Evolutionary conservation across 495 filamentous ascomycete genomes (phyloP).

Genomic region (Choiromyces venosus): DNA sequence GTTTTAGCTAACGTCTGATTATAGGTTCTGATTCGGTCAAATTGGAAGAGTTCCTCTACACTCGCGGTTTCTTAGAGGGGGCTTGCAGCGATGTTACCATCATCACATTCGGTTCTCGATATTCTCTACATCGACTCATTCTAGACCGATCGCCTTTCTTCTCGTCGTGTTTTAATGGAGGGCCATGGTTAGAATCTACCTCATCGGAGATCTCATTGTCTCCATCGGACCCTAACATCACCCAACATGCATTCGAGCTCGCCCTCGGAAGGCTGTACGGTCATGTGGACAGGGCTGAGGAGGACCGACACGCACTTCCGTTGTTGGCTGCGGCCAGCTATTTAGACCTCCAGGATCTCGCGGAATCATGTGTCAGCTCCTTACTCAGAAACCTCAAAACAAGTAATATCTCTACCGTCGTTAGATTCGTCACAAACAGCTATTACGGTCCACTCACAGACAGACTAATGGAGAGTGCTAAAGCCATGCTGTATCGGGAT

Average conservation of each 20-base stretch:
- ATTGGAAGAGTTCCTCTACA: constrained; percentile 55
- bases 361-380: constrained; percentile 52
- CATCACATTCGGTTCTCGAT: constrained; percentile 52
- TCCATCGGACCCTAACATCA: constrained; percentile 55
- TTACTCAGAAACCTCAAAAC: constrained; percentile 54
- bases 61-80: constrained; percentile 52
- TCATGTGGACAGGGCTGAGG: constrained; percentile 48
- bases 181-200: constrained; percentile 55
- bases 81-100: constrained; percentile 56
- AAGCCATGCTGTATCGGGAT: constrained; percentile 57
- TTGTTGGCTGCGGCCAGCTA: constrained; percentile 58
- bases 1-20: neutral
- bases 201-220: constrained; percentile 54
- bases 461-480: constrained; percentile 52
- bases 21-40: constrained; percentile 46
- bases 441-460: constrained; percentile 57
- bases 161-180: constrained; percentile 51
- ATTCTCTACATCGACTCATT: constrained; percentile 53
- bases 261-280: constrained; percentile 56
- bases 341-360: constrained; percentile 56
- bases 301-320: constrained; percentile 53
- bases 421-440: constrained; percentile 54
- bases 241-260: constrained; percentile 54
- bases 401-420: constrained; percentile 47
- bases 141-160: constrained; percentile 59